Conservation (phyloP, 306 rosid species). For the Lagenaria siceraria region DNA sequence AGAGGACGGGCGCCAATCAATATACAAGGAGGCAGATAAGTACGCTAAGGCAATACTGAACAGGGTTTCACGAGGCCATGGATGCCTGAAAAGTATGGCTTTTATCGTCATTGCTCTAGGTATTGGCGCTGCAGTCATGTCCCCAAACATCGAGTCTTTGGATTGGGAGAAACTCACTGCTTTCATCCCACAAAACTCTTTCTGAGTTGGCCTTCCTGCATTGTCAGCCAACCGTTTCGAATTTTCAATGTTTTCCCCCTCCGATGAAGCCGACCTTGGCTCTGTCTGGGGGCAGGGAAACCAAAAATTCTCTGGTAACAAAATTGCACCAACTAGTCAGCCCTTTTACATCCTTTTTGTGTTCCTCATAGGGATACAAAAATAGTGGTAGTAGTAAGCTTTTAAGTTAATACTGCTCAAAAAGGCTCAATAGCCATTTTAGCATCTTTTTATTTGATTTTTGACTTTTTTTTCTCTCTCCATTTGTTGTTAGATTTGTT, state of each 20-base stretch:
- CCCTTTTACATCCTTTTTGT: background rate
- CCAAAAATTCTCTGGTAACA: background rate
- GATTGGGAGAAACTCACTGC: constrained; percentile 50
- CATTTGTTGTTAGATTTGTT: background rate
- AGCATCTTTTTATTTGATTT: background rate
- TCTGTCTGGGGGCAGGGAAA: background rate
- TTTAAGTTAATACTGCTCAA: background rate
- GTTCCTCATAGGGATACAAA: background rate
- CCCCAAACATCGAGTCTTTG: constrained; percentile 42
- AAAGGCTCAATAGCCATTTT: background rate
- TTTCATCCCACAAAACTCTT: constrained; percentile 34
- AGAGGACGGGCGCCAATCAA: constrained; percentile 28
- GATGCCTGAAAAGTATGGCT: constrained; percentile 42
- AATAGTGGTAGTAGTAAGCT: background rate
- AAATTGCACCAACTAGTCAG: background rate
- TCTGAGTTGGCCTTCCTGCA: constrained; percentile 6
- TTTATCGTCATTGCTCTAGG: constrained; percentile 39
- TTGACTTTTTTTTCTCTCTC: background rate
- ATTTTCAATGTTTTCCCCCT: background rate
- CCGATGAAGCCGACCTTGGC: background rate
- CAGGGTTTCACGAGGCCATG: constrained; percentile 50
- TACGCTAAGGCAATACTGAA: constrained; percentile 42
- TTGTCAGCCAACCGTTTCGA: background rate
- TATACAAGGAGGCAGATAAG: constrained; percentile 66
- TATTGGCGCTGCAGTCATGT: constrained; percentile 47